A percentile compares a stretch with the other conserved stretches of the same genome.
Evolutionary conservation across 2,329 filamentous ascomycete genomes (phyloP).

Genomic region (Phialophora verrucosa): DNA sequence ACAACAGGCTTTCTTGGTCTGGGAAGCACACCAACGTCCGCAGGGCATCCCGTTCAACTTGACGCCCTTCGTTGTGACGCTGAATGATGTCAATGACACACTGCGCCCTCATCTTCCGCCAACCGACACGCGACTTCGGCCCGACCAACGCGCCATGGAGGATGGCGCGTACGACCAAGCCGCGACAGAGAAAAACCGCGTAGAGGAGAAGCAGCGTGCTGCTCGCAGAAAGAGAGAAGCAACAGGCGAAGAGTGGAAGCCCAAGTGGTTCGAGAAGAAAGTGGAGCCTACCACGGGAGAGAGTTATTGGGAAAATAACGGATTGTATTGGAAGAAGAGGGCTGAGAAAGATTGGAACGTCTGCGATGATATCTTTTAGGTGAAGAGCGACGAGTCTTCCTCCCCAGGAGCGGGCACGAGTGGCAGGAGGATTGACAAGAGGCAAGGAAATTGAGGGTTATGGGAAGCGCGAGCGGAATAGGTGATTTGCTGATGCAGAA

Average conservation of each 20-base stretch:
- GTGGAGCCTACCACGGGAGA: constrained; percentile 81
- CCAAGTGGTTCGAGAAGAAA: constrained; percentile 81
- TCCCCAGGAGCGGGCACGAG: background rate
- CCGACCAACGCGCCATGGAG: constrained; percentile 97
- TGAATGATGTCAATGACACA: constrained; percentile 90
- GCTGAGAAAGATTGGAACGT: constrained; percentile 69
- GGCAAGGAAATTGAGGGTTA: background rate
- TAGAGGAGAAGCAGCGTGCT: constrained; percentile 88
- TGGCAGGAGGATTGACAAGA: background rate
- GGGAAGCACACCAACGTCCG: constrained; percentile 84
- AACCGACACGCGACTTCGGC: constrained; percentile 89
- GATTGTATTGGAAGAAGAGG: constrained; percentile 80
- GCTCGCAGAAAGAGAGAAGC: constrained; percentile 75
- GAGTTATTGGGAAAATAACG: constrained; percentile 86
- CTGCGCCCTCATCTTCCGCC: constrained; percentile 79
- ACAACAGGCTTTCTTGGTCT: constrained; percentile 83
- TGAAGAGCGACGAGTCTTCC: background rate
- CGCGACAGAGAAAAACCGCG: constrained; percentile 88
- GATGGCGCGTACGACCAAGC: constrained; percentile 96
- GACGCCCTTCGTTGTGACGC: constrained; percentile 91
- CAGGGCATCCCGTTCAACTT: constrained; percentile 92
- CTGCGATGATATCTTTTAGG: constrained; percentile 75
- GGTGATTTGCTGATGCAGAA: background rate
- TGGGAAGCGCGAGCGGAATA: background rate
- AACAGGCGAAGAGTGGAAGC: constrained; percentile 78